phyloP scores from a whole-genome alignment of 2,329 filamentous ascomycete species.

The Aspergillus spinulosporus region DNA sequence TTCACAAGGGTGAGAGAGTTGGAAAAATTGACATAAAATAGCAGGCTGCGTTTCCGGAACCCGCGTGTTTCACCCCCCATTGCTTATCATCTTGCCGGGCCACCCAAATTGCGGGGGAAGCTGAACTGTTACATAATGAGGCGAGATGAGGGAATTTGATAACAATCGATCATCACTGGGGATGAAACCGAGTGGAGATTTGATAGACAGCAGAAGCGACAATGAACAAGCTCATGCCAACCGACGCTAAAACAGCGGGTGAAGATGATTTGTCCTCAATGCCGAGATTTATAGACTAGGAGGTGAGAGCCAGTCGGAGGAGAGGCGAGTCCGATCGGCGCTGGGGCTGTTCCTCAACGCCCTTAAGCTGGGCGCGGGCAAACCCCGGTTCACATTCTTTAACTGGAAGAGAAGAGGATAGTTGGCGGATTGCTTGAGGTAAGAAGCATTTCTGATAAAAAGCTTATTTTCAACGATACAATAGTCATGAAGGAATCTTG shows the following conservation, averaged over 20 bases:
- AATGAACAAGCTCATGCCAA: not conserved
- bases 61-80: not conserved
- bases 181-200: not conserved
- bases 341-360: not conserved
- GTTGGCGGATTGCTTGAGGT: not conserved
- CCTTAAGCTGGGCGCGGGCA: not conserved
- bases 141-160: conserved; percentile 3
- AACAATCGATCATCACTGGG: not conserved
- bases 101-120: not conserved
- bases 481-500: not conserved
- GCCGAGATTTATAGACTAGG: not conserved
- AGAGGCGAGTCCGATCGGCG: not conserved
- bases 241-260: not conserved
- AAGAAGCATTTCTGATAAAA: not conserved
- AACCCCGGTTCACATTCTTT: not conserved
- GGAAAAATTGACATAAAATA: not conserved
- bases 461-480: not conserved
- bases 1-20: not conserved
- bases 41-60: not conserved
- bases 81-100: not conserved
- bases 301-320: not conserved
- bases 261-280: not conserved
- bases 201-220: not conserved
- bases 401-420: not conserved
- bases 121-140: conserved; percentile 1